Evolutionary conservation across 2,329 filamentous ascomycete species (phyloP).

Genomic region (Periglandula ipomoeae): DNA sequence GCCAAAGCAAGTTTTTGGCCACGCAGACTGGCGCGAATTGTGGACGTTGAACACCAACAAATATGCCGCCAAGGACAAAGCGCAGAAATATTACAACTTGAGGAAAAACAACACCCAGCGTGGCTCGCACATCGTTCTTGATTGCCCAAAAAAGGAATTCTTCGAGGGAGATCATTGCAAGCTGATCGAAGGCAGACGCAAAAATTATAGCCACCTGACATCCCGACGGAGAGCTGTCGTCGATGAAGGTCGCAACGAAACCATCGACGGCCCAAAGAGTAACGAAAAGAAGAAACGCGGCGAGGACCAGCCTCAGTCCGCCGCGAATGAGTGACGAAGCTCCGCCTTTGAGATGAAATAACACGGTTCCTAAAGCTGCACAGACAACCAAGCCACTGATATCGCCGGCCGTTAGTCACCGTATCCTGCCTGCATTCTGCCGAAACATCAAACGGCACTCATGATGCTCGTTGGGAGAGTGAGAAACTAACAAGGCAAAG

Average conservation of each 20-base stretch:
- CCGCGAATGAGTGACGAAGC: constrained; percentile 42
- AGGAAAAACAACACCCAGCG: constrained; percentile 29
- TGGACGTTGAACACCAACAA: constrained; percentile 44
- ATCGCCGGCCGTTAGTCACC: neutral
- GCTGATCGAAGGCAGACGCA: constrained; percentile 46
- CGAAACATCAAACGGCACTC: neutral
- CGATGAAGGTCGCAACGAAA: constrained; percentile 41
- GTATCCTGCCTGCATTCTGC: neutral
- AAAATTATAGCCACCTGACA: constrained; percentile 46
- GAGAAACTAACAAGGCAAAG: constrained; percentile 43
- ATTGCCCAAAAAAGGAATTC: constrained; percentile 46
- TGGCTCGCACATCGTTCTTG: constrained; percentile 27
- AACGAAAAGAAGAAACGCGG: constrained; percentile 40
- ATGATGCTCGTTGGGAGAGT: neutral
- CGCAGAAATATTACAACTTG: constrained; percentile 38
- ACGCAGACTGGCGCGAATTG: constrained; percentile 45
- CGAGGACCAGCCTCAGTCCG: constrained; percentile 56
- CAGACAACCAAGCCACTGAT: constrained; percentile 42
- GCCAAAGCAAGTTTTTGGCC: constrained; percentile 33
- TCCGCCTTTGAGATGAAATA: constrained; percentile 39
- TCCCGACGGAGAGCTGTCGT: constrained; percentile 28
- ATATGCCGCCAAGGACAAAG: constrained; percentile 43
- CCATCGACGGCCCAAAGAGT: constrained; percentile 44
- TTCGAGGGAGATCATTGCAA: constrained; percentile 42
- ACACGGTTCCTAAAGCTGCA: constrained; percentile 37